These are phyloP conservation scores for Zizania latifolia DNA, from an alignment of 176 grass and related monocot genomes.

Conservation along the genomic window DNA sequence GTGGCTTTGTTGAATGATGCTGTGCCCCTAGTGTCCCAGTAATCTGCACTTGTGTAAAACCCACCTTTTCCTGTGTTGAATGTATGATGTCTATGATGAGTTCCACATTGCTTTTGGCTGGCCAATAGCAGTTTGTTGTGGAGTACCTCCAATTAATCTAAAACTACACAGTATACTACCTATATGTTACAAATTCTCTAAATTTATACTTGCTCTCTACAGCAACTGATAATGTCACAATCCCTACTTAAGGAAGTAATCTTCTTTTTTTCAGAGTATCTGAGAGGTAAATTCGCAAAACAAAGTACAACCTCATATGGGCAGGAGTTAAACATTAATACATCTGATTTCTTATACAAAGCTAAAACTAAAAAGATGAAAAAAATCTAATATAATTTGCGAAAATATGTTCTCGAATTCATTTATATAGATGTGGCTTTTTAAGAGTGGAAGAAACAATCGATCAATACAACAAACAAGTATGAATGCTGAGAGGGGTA, in stretches of 20 bases:
- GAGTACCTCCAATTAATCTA: background rate
- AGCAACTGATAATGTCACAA: background rate
- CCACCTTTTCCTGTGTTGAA: constrained; percentile 10
- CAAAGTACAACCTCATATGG: too few relatives aligned
- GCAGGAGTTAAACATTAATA: too few relatives aligned
- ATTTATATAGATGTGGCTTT: too few relatives aligned
- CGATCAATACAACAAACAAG: too few relatives aligned
- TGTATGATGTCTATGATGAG: background rate
- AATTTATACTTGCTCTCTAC: background rate
- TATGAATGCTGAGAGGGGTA: background rate
- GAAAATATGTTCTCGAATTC: too few relatives aligned
- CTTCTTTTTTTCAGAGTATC: background rate
- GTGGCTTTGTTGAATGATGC: constrained; percentile 24
- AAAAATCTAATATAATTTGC: too few relatives aligned
- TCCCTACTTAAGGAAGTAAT: background rate
- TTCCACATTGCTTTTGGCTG: background rate
- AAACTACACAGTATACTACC: background rate
- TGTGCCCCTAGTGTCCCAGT: constrained; percentile 6
- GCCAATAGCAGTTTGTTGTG: background rate
- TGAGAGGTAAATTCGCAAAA: too few relatives aligned
- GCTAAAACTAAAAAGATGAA: too few relatives aligned
- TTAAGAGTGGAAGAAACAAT: too few relatives aligned
- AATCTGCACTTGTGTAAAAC: constrained; percentile 18
- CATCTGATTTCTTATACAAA: too few relatives aligned
- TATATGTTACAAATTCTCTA: background rate